Percentiles rank a stretch among this genome's conserved stretches.
phyloP scores from a whole-genome alignment of 306 rosid species.

The Mucuna pruriens region DNA sequence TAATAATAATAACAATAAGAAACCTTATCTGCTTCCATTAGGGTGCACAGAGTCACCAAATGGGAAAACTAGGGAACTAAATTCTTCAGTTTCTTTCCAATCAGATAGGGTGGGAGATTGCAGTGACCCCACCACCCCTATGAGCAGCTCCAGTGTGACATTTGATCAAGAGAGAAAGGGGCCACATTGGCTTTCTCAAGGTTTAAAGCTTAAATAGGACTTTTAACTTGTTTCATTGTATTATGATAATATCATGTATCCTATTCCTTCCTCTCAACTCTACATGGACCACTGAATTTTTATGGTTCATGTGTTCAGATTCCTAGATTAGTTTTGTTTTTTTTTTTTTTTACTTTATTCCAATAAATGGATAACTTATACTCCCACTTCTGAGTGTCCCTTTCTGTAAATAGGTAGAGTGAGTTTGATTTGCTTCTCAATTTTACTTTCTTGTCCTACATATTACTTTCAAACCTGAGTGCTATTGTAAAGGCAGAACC shows the following conservation, averaged over 20 bases:
- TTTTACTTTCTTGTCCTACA: conserved; percentile 10
- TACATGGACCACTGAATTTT: conserved; percentile 54
- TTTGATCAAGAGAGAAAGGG: conserved; percentile 80
- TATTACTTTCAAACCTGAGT: conserved; percentile 10
- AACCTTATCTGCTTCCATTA: conserved; percentile 32
- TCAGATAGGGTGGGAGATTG: conserved; percentile 74
- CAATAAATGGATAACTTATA: conserved; percentile 56
- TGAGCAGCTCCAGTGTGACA: conserved; percentile 90
- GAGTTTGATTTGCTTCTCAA: conserved; percentile 33
- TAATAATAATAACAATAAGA: conserved; percentile 60
- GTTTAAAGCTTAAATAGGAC: conserved; percentile 74
- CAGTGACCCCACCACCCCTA: conserved; percentile 85
- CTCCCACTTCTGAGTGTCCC: conserved; percentile 34
- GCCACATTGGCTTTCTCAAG: conserved; percentile 86
- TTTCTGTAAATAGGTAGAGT: conserved; percentile 52
- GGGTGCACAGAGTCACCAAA: conserved; percentile 40
- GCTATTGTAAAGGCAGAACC: conserved; percentile 29
- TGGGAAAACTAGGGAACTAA: conserved; percentile 49
- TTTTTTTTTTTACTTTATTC: conserved; percentile 40
- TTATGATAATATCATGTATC: too few relatives aligned
- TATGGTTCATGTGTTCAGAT: conserved; percentile 56
- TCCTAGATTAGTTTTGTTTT: conserved; percentile 50
- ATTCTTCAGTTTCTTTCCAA: conserved; percentile 67
- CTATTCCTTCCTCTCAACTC: conserved; percentile 31
- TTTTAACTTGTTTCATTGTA: conserved; percentile 38